Evolutionary conservation across 225 moss, liverwort and hornwort species (phyloP), one percentile per base, ranked within the genome.

Genomic region (Straminergon stramineum): DNA sequence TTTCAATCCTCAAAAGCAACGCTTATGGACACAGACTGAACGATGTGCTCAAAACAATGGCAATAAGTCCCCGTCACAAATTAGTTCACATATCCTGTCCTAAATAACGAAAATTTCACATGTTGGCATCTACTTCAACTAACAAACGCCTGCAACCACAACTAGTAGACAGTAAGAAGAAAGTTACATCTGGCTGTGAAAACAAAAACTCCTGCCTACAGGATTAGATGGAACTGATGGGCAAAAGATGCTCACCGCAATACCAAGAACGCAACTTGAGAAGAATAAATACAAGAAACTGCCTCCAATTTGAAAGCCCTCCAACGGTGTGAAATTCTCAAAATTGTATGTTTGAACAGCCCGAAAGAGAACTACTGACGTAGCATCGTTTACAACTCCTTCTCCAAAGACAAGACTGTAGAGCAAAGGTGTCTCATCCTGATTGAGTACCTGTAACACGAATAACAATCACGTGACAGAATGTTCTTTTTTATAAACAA

Each of bases 381-480:
- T 98, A 48, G 98, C 98, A 89, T 98, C 98, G 65, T 98, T 98
- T 67, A 98, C 98, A 30, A 98, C 98, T 66, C 98, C 98, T 92
- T 98, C 98, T 86, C 98, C 98, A 73, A 98, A 98, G 24, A 98
- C 98, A 69, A 98, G 95, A 93, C 98, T 98, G 91, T 98, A 98
- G 56, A 98, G 95, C 83, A 98, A 89, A 88, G 98, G 98, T 31
- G 98, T 98, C 22, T 92, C 91, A 87, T 98, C 97, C 90, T 98
- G 98, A 75, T 92, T 97, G 79, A 98, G 96, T 74, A 98, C 96
- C 94, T 95, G 90, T 77, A 75, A 87, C 71, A 79, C 51, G 37
- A 61, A 81, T 57, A 91, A 73, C 21, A 79, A 53, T 55, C 68
- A 83, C 39, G 45, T 89, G 57, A 75, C 65, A 83, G 62, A 41